Evolutionary conservation across 495 filamentous ascomycete species (phyloP).

Genomic region (Penicillium parvum): DNA sequence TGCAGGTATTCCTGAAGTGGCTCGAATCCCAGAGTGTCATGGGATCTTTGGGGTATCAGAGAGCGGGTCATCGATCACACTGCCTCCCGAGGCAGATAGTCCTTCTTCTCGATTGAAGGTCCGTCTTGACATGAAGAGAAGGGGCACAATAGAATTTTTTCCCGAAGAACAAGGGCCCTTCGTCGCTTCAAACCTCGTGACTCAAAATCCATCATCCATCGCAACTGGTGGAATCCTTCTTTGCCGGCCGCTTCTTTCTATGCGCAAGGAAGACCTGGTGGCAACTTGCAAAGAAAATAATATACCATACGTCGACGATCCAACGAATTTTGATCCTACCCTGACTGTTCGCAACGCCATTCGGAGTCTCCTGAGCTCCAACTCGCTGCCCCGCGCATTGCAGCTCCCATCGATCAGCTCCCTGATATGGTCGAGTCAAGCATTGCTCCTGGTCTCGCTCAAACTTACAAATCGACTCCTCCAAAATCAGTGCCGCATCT

Average conservation of each 20-base stretch:
- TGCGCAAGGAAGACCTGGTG: constrained; percentile 66
- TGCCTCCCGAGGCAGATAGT: constrained; percentile 3
- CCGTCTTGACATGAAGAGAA: constrained; percentile 8
- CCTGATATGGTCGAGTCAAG: constrained; percentile 39
- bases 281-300: constrained; percentile 63
- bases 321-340: constrained; percentile 76
- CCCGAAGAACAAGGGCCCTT: not conserved
- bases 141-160: constrained; percentile 8
- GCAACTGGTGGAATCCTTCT: constrained; percentile 68
- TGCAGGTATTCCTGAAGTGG: constrained; percentile 57
- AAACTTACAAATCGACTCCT: constrained; percentile 36
- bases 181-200: not conserved
- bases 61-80: constrained; percentile 49
- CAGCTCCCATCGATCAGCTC: constrained; percentile 67
- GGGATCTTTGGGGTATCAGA: constrained; percentile 65
- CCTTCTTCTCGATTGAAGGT: constrained; percentile 1
- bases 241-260: constrained; percentile 69
- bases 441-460: constrained; percentile 22
- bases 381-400: constrained; percentile 55
- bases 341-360: constrained; percentile 43
- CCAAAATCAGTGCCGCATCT: constrained; percentile 28
- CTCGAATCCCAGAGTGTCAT: constrained; percentile 77
- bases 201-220: too few species aligned
- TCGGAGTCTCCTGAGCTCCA: not conserved
- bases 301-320: constrained; percentile 76